phyloP scores from a whole-genome alignment of 345 rosid species.

The Eucalyptus virginea region DNA sequence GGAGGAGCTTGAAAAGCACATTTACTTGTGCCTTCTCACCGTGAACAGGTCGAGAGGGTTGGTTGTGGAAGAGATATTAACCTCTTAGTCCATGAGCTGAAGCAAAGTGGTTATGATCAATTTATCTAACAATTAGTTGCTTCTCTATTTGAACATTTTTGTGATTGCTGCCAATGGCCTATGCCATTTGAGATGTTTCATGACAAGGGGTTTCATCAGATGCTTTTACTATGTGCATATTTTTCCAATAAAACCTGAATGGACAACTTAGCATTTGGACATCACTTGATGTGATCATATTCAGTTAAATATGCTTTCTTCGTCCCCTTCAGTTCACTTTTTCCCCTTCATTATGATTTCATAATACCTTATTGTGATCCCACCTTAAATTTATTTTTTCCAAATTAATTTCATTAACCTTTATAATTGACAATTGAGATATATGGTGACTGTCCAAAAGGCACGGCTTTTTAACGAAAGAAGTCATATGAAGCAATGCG shows the following conservation, averaged over 20 bases:
- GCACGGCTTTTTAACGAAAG: no score
- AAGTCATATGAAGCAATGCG: no score
- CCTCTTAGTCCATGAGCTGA: not conserved
- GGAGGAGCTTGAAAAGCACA: conserved; percentile 73
- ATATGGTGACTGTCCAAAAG: no score
- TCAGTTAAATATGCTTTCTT: not conserved
- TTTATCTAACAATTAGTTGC: not conserved
- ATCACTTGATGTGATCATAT: not conserved
- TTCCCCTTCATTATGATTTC: not conserved
- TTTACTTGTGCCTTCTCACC: conserved; percentile 62
- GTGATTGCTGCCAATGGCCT: not conserved
- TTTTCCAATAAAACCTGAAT: not conserved
- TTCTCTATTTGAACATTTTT: not conserved
- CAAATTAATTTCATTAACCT: no score
- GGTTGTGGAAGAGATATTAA: conserved; percentile 31
- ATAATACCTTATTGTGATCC: no score
- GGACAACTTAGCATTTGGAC: not conserved
- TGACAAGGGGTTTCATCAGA: not conserved
- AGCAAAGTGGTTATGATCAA: not conserved
- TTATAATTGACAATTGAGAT: no score
- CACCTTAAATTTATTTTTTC: no score
- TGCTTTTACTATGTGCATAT: not conserved
- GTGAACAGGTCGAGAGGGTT: conserved; percentile 69
- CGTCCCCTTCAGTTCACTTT: not conserved
- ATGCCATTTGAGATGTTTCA: not conserved